Conservation (phyloP, 768 basidiomycete genomes). For the Rhizopogon salebrosus region DNA sequence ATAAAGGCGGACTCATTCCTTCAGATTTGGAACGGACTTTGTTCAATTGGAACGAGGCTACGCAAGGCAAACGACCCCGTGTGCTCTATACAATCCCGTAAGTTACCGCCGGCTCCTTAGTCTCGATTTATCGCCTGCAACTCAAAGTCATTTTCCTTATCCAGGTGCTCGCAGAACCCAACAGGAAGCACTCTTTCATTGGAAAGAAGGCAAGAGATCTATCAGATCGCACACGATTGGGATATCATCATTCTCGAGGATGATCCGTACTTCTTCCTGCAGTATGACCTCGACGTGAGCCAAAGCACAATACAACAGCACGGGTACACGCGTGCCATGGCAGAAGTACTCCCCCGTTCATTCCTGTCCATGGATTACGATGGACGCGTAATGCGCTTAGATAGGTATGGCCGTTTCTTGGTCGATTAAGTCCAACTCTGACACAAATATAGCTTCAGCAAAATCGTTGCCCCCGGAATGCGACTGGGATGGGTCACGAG, state of each 20-base stretch:
- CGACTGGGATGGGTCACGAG: constrained; percentile 48
- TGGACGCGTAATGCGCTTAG: constrained; percentile 44
- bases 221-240: constrained; percentile 41
- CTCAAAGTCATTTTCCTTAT: neutral
- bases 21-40: constrained; percentile 41
- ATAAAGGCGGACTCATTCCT: constrained; percentile 46
- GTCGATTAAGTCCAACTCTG: neutral
- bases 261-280: constrained; percentile 48
- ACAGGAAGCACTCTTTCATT: constrained; percentile 42
- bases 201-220: constrained; percentile 43
- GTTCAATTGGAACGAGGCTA: constrained; percentile 36
- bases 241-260: constrained; percentile 50
- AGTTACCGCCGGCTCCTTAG: constrained; percentile 12
- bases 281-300: constrained; percentile 30
- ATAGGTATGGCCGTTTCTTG: constrained; percentile 27
- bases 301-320: constrained; percentile 18
- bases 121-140: neutral
- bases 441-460: constrained; percentile 34
- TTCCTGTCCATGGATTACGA: constrained; percentile 45
- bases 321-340: constrained; percentile 26
- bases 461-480: constrained; percentile 50
- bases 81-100: constrained; percentile 48
- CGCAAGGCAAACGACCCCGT: constrained; percentile 43
- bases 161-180: constrained; percentile 40
- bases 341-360: constrained; percentile 31